A percentile compares a stretch with the other conserved stretches of the same genome.
phyloP scores from a whole-genome alignment of 140 eudicot species.

The Stevia rebaudiana region DNA sequence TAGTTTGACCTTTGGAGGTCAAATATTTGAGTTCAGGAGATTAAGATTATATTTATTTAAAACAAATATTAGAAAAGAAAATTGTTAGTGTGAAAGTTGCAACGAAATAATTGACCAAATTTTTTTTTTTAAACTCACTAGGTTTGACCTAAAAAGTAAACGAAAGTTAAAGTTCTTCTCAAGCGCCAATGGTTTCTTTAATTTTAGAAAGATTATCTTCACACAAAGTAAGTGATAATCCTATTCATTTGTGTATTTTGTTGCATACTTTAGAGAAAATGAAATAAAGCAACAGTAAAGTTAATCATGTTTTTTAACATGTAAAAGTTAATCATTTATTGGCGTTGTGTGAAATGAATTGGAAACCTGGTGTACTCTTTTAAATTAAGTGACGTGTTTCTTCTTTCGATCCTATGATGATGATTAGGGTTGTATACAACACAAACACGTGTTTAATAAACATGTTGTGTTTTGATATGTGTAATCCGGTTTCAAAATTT shows the following conservation, averaged over 20 bases:
- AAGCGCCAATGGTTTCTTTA: constrained; percentile 5
- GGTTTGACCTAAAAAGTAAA: constrained; percentile 19
- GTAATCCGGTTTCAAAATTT: no score
- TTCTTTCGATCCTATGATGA: no score
- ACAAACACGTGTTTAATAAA: no score
- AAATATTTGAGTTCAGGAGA: neutral
- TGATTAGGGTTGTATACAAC: no score
- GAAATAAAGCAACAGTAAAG: no score
- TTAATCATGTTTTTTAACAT: no score
- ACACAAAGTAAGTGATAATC: constrained; percentile 18
- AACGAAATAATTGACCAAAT: neutral
- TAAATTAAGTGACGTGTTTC: no score
- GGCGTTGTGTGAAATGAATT: no score
- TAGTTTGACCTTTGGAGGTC: constrained; percentile 15
- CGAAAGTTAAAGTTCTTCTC: neutral
- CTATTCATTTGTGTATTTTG: neutral
- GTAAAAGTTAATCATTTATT: no score
- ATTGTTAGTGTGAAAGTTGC: neutral
- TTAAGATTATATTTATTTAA: neutral
- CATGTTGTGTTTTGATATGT: no score
- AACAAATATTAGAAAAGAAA: neutral
- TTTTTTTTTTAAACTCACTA: neutral
- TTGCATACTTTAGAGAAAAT: no score
- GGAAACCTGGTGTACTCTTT: no score
- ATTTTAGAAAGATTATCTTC: neutral